Evolutionary conservation across 2,329 filamentous ascomycete species (phyloP).

Genomic region (Diplodia sapinea): DNA sequence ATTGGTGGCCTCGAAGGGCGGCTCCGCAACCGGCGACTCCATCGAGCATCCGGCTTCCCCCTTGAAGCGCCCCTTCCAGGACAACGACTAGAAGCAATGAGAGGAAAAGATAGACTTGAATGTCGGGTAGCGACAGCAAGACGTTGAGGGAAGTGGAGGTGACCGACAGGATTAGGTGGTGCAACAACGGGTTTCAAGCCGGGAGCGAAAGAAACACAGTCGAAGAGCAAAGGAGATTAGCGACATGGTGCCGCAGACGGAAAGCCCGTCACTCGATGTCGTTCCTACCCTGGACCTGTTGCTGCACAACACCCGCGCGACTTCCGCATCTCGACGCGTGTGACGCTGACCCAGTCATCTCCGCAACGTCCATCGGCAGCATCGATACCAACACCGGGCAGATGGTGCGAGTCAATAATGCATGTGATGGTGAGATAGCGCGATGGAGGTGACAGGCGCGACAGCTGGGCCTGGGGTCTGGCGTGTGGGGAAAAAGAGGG

Average conservation of each 20-base stretch:
- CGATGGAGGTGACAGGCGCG: constrained; percentile 11
- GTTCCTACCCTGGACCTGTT: neutral
- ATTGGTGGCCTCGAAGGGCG: neutral
- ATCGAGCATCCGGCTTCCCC: neutral
- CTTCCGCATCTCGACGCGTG: neutral
- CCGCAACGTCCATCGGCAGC: neutral
- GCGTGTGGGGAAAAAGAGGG: constrained; percentile 19
- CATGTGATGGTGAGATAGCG: neutral
- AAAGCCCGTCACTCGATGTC: neutral
- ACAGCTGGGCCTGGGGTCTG: neutral
- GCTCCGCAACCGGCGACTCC: neutral
- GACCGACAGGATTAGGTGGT: neutral
- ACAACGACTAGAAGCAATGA: neutral
- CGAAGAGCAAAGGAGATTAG: neutral
- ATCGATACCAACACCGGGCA: neutral
- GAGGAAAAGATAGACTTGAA: neutral
- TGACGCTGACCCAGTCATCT: neutral
- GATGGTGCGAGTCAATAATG: neutral
- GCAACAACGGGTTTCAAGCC: neutral
- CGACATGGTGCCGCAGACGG: neutral
- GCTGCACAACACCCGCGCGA: neutral
- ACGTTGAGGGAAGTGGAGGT: neutral
- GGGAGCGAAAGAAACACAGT: neutral
- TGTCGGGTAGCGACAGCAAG: neutral
- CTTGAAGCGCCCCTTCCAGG: neutral